phyloP scores from a whole-genome alignment of 2,329 filamentous ascomycete genomes.

The Sporothrix pallida region DNA sequence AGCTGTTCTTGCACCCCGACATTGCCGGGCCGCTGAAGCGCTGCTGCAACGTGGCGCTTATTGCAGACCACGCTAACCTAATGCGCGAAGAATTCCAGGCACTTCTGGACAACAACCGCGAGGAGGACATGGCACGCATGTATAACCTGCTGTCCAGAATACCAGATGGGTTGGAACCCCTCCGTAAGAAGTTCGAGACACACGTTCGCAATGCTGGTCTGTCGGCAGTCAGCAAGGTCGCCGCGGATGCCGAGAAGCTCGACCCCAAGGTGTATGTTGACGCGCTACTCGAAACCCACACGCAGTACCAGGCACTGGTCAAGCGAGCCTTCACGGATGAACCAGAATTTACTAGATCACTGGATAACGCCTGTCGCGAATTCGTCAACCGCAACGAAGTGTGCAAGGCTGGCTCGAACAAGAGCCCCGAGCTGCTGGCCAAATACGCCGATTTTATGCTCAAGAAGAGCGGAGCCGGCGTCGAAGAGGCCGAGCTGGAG shows the following conservation, averaged over 20 bases:
- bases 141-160: constrained; percentile 90
- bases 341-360: constrained; percentile 91
- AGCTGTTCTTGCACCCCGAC: constrained; percentile 88
- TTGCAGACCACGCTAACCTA: constrained; percentile 83
- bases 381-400: constrained; percentile 98
- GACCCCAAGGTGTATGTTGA: constrained; percentile 98
- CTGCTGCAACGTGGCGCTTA: constrained; percentile 85
- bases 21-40: constrained; percentile 85
- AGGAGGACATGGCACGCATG: constrained; percentile 96
- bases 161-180: constrained; percentile 85
- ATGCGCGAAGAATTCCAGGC: constrained; percentile 95
- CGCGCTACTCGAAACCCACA: constrained; percentile 90
- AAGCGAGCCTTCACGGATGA: constrained; percentile 93
- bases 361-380: constrained; percentile 96
- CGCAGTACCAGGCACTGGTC: constrained; percentile 88
- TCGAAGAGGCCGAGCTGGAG: constrained; percentile 93
- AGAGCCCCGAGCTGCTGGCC: constrained; percentile 90
- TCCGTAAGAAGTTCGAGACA: constrained; percentile 84
- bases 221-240: constrained; percentile 87
- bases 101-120: constrained; percentile 89
- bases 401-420: constrained; percentile 90
- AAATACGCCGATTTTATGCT: constrained; percentile 94
- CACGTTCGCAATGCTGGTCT: constrained; percentile 91
- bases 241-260: constrained; percentile 83
- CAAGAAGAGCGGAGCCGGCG: constrained; percentile 89